These are phyloP conservation scores for Drechmeria coniospora DNA, from an alignment of 2,329 filamentous ascomycete genomes.

Conservation along the genomic window DNA sequence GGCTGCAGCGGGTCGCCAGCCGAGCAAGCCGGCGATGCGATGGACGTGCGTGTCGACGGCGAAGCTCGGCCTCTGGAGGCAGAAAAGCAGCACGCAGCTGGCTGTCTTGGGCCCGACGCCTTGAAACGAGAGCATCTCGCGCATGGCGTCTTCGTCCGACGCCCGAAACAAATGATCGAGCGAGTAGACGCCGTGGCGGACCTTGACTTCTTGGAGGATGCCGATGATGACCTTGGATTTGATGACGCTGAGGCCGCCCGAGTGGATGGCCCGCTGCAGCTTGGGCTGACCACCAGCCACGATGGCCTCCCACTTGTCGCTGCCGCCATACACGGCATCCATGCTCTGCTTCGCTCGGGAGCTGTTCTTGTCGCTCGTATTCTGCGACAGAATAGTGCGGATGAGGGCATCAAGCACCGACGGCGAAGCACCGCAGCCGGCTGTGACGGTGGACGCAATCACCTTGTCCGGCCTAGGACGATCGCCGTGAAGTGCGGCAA, in stretches of 20 bases:
- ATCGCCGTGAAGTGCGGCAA: constrained; percentile 50
- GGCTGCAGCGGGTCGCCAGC: constrained; percentile 28
- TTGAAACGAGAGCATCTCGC: constrained; percentile 31
- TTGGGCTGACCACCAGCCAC: constrained; percentile 21
- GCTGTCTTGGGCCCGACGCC: constrained; percentile 41
- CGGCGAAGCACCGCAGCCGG: constrained; percentile 41
- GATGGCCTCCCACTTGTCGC: constrained; percentile 27
- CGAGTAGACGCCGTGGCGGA: constrained; percentile 24
- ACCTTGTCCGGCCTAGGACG: constrained; percentile 44
- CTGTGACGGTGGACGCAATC: constrained; percentile 44
- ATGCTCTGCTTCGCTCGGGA: constrained; percentile 40
- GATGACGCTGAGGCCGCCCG: constrained; percentile 53
- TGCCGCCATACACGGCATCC: constrained; percentile 26
- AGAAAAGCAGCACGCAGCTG: constrained; percentile 36
- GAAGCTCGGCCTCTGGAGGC: constrained; percentile 29
- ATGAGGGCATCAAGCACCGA: constrained; percentile 37
- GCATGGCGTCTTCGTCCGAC: constrained; percentile 30
- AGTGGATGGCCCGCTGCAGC: constrained; percentile 46
- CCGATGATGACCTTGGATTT: constrained; percentile 60
- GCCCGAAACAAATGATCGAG: constrained; percentile 31
- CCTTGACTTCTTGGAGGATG: constrained; percentile 49
- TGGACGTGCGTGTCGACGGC: constrained; percentile 39
- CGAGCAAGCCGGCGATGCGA: constrained; percentile 30
- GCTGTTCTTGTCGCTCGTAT: constrained; percentile 38
- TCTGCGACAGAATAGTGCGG: constrained; percentile 36